Conservation (phyloP, 1,139 yeast genomes). For the Saccharomycopsis crataegensis region DNA sequence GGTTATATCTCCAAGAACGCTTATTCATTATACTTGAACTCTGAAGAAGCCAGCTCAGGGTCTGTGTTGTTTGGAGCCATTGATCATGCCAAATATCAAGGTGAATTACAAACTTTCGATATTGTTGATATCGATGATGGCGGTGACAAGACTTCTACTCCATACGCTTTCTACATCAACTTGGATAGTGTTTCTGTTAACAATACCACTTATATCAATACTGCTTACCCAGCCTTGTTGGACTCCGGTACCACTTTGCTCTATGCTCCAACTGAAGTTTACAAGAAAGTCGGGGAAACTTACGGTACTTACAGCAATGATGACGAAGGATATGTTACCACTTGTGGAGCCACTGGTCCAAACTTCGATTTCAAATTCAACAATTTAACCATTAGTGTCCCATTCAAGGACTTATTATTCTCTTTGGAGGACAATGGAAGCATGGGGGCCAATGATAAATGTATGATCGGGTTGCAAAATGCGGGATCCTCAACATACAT, state of each 20-base stretch:
- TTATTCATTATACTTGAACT: constrained; percentile 47
- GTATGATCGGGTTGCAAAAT: constrained; percentile 30
- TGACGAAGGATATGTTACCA: constrained; percentile 31
- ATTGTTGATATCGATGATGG: constrained; percentile 24
- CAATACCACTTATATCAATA: constrained; percentile 7
- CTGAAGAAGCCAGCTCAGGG: constrained; percentile 34
- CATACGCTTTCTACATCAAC: constrained; percentile 17
- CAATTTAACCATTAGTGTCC: constrained; percentile 39
- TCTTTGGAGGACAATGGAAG: constrained; percentile 15
- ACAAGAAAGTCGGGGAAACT: constrained; percentile 32
- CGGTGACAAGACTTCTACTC: constrained; percentile 3
- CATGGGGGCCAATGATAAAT: constrained; percentile 20
- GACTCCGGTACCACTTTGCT: constrained; percentile 67
- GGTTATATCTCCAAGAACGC: constrained; percentile 45
- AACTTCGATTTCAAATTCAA: constrained; percentile 42
- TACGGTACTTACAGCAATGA: constrained; percentile 30
- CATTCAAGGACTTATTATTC: constrained; percentile 35
- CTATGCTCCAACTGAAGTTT: constrained; percentile 38
- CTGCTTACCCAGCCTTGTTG: constrained; percentile 37
- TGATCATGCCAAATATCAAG: constrained; percentile 45
- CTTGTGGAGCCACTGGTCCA: constrained; percentile 26
- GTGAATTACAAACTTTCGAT: constrained; percentile 30
- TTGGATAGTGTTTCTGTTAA: constrained; percentile 6
- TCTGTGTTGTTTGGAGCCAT: constrained; percentile 51
- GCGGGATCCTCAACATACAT: constrained; percentile 26